These are phyloP conservation scores for Kodamaea restingae DNA, from an alignment of 805 yeast genomes.

Conservation along the genomic window DNA sequence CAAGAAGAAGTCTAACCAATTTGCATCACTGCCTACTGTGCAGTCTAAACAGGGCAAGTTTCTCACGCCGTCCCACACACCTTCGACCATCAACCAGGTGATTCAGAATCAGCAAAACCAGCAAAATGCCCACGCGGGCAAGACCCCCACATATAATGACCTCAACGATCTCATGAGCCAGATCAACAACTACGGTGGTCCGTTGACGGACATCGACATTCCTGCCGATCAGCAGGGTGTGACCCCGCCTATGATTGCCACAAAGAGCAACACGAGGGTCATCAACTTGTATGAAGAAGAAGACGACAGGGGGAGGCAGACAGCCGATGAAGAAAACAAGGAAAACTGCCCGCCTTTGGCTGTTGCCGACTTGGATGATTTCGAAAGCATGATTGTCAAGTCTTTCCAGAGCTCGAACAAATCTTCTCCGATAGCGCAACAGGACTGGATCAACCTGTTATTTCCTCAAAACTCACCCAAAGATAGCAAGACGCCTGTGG, in stretches of 20 bases:
- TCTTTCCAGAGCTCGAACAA: conserved; percentile 23
- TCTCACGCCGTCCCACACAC: conserved; percentile 39
- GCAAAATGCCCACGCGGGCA: conserved; percentile 3
- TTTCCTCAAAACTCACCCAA: conserved; percentile 40
- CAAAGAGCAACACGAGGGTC: conserved; percentile 50
- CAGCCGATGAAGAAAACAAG: conserved; percentile 23
- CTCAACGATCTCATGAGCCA: conserved; percentile 40
- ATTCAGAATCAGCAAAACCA: conserved; percentile 22
- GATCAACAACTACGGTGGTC: conserved; percentile 39
- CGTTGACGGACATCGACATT: conserved; percentile 44
- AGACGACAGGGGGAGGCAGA: conserved; percentile 1
- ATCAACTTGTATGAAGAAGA: conserved; percentile 42
- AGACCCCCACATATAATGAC: conserved; percentile 31
- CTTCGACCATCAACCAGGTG: conserved; percentile 36
- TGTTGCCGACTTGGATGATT: conserved; percentile 14
- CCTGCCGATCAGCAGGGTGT: conserved; percentile 34
- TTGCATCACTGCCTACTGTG: conserved; percentile 27
- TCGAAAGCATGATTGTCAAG: conserved; percentile 23
- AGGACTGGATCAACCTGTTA: conserved; percentile 42
- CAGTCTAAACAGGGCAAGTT: conserved; percentile 24
- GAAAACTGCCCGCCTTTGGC: conserved; percentile 24
- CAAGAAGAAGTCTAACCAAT: conserved; percentile 14
- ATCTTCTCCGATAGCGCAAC: conserved; percentile 33
- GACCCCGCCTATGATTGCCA: conserved; percentile 51
- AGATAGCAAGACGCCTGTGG: conserved; percentile 19